phyloP scores from a whole-genome alignment of 2,329 filamentous ascomycete genomes.

The Cercospora sp. region DNA sequence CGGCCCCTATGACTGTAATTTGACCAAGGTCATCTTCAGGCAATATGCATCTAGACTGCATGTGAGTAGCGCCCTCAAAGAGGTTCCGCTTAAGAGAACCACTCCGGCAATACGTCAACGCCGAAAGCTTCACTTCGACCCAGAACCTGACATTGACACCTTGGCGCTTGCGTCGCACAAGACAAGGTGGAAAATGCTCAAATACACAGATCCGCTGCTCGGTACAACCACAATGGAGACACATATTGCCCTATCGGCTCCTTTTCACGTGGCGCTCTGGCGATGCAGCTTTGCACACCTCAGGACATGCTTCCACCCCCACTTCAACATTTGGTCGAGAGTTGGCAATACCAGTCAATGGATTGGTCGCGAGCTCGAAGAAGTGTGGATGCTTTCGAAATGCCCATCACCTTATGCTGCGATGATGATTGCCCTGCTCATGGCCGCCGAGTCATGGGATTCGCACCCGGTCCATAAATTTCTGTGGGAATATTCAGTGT shows the following conservation, averaged over 20 bases:
- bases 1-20: neutral
- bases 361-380: neutral
- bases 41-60: neutral
- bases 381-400: neutral
- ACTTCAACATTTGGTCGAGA: neutral
- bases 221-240: neutral
- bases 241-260: neutral
- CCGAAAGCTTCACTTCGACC: neutral
- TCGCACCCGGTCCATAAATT: neutral
- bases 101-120: neutral
- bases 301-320: neutral
- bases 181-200: neutral
- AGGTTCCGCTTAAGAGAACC: neutral
- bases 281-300: neutral
- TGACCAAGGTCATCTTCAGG: neutral
- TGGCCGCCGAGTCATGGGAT: neutral
- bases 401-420: neutral
- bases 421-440: neutral
- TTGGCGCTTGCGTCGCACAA: neutral
- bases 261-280: neutral
- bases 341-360: neutral
- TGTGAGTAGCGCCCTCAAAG: neutral
- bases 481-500: neutral
- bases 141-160: neutral
- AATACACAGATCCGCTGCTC: neutral